phyloP scores from a whole-genome alignment of 2,329 filamentous ascomycete genomes.

The Bipolaris cookei region DNA sequence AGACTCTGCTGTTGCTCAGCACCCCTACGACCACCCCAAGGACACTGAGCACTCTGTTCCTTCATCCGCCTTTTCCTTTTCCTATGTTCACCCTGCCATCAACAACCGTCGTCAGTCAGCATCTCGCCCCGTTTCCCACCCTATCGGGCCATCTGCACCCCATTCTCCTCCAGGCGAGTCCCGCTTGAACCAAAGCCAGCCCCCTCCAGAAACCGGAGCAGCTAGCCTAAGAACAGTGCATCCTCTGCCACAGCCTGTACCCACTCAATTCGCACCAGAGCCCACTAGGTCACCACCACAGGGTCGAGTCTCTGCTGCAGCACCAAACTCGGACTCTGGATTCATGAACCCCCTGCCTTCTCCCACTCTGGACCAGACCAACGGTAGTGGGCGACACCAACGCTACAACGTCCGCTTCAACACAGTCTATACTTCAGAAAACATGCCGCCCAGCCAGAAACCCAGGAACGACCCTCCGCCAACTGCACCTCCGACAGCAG shows the following conservation, averaged over 20 bases:
- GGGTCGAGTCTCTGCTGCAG: slow-evolving; percentile 6
- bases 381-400: slow-evolving; percentile 24
- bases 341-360: slow-evolving; percentile 16
- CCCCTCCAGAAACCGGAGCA: slow-evolving; percentile 5
- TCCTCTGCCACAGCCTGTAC: slow-evolving; percentile 13
- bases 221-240: slow-evolving; percentile 9
- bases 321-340: slow-evolving; percentile 11
- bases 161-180: slow-evolving; percentile 10
- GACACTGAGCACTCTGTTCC: slow-evolving; percentile 20
- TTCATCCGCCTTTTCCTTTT: slow-evolving; percentile 19
- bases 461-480: slow-evolving; percentile 25
- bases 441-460: slow-evolving; percentile 29
- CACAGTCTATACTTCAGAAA: slow-evolving; percentile 24
- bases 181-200: slow-evolving; percentile 11
- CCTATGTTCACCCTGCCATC: slow-evolving; percentile 15
- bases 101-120: slow-evolving; percentile 19
- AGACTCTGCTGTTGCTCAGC: slow-evolving; percentile 28
- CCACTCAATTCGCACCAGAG: slow-evolving; percentile 1
- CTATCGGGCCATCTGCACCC: slow-evolving; percentile 14
- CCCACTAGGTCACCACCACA: slow-evolving; percentile 23
- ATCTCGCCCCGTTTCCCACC: slow-evolving; percentile 13
- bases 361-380: slow-evolving; percentile 16
- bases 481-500: slow-evolving; percentile 7
- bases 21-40: slow-evolving; percentile 24
- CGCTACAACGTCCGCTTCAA: slow-evolving; percentile 39